Conservation (phyloP, 768 basidiomycete species). For the Cystoderma amianthinum region DNA sequence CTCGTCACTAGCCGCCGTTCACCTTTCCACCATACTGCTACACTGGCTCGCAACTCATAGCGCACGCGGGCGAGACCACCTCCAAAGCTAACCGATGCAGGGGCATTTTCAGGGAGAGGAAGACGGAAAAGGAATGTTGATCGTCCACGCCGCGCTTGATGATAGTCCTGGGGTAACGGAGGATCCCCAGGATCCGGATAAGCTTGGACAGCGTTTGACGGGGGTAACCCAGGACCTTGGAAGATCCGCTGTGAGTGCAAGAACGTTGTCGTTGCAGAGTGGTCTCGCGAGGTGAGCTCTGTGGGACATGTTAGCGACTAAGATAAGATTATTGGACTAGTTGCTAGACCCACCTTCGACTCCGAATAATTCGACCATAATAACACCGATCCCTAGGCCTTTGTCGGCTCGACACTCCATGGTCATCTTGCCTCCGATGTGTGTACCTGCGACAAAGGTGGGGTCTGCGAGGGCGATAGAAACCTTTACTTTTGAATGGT, state of each 20-base stretch:
- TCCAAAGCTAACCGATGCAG: conserved; percentile 67
- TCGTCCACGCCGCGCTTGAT: conserved; percentile 67
- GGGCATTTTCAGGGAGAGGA: conserved; percentile 58
- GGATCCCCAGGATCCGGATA: conserved; percentile 53
- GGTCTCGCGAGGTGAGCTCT: conserved; percentile 76
- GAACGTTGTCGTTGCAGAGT: conserved; percentile 76
- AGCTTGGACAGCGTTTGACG: conserved; percentile 75
- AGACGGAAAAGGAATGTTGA: conserved; percentile 81
- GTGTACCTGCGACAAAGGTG: conserved; percentile 58
- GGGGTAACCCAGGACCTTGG: conserved; percentile 76
- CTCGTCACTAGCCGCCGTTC: conserved; percentile 64
- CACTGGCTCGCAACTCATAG: conserved; percentile 71
- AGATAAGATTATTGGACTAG: conserved; percentile 7
- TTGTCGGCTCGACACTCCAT: conserved; percentile 73
- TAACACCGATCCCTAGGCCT: conserved; percentile 64
- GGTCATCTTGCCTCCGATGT: conserved; percentile 70
- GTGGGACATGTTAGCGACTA: no score
- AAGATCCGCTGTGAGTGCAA: conserved; percentile 65
- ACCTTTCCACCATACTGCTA: conserved; percentile 69
- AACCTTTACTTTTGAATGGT: conserved; percentile 75
- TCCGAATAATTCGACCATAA: conserved; percentile 74
- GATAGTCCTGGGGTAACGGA: conserved; percentile 56
- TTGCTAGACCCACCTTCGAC: conserved; percentile 47
- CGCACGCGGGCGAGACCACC: conserved; percentile 58
- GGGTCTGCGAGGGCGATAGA: conserved; percentile 52